Conservation (phyloP, 176 grass and related monocot genomes). For the Zoysia japonica region DNA sequence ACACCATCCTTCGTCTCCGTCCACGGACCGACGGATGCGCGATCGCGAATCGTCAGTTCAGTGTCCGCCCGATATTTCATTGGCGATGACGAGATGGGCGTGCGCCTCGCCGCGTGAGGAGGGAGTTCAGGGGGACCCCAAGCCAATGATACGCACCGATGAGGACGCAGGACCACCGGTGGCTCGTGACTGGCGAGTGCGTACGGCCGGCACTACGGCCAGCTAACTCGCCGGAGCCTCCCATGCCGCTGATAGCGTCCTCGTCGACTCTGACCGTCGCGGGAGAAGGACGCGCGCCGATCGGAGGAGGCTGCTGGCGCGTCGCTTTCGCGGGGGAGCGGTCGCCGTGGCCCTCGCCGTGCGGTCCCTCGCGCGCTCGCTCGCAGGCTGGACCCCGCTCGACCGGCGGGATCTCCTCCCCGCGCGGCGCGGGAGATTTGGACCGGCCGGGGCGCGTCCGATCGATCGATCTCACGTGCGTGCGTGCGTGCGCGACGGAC, state of each 20-base stretch:
- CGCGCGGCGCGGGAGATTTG: slow-evolving; percentile 1
- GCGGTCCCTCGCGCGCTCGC: too few relatives aligned
- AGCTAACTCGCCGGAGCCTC: background rate
- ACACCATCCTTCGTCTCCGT: too few relatives aligned
- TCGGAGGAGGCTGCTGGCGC: too few relatives aligned
- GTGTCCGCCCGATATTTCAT: background rate
- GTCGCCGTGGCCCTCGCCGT: too few relatives aligned
- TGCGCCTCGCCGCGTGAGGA: background rate
- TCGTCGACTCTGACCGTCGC: too few relatives aligned
- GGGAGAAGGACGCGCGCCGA: too few relatives aligned
- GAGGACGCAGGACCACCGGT: background rate
- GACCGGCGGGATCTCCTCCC: background rate
- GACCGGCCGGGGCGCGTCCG: background rate
- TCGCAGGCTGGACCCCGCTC: too few relatives aligned
- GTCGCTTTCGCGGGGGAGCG: too few relatives aligned
- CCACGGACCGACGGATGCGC: too few relatives aligned
- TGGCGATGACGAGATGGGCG: background rate
- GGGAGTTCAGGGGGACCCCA: background rate
- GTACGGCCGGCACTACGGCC: slow-evolving; percentile 5
- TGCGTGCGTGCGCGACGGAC: slow-evolving; percentile 42
- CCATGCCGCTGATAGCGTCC: slow-evolving; percentile 1
- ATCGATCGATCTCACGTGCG: slow-evolving; percentile 17
- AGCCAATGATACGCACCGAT: slow-evolving; percentile 31
- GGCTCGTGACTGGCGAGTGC: slow-evolving; percentile 2
- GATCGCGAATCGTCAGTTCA: background rate